Evolutionary conservation across 495 filamentous ascomycete genomes (phyloP).

Genomic region (Penicillium goetzii): DNA sequence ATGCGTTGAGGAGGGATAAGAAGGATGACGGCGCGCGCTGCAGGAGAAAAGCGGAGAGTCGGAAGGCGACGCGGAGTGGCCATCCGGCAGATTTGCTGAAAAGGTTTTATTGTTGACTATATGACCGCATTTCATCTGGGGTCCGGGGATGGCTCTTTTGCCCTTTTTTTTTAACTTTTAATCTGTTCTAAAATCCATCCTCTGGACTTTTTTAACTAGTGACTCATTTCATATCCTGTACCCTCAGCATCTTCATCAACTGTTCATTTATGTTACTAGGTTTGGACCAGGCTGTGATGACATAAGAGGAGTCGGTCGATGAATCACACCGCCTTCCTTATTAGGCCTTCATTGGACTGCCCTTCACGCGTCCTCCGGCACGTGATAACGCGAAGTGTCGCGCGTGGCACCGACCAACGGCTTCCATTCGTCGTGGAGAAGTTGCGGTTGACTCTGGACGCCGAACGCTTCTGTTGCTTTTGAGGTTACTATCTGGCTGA

Average conservation of each 20-base stretch:
- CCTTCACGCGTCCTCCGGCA: conserved; percentile 13
- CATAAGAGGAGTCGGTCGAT: not conserved
- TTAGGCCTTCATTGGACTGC: not conserved
- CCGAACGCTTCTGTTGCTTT: not conserved
- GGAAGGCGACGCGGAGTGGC: conserved; percentile 25
- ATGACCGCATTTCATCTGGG: too few relatives aligned
- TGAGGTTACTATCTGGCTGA: not conserved
- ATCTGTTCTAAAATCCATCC: too few relatives aligned
- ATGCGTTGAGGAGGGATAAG: conserved; percentile 21
- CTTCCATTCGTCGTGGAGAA: not conserved
- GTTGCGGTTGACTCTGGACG: not conserved
- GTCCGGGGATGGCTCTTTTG: too few relatives aligned
- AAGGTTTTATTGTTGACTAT: not conserved
- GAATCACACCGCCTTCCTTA: not conserved
- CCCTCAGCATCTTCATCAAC: not conserved
- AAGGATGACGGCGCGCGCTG: conserved; percentile 17
- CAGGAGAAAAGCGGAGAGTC: conserved; percentile 15
- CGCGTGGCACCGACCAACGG: conserved; percentile 1
- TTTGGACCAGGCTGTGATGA: not conserved
- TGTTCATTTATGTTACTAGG: not conserved
- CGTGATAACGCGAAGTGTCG: conserved; percentile 22
- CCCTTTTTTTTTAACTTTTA: too few relatives aligned
- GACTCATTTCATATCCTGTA: too few relatives aligned
- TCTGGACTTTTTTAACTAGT: too few relatives aligned
- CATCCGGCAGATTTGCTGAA: conserved; percentile 15